Evolutionary conservation across 1,284 basidiomycete genomes (phyloP).

Genomic region (Trametes polyzona): DNA sequence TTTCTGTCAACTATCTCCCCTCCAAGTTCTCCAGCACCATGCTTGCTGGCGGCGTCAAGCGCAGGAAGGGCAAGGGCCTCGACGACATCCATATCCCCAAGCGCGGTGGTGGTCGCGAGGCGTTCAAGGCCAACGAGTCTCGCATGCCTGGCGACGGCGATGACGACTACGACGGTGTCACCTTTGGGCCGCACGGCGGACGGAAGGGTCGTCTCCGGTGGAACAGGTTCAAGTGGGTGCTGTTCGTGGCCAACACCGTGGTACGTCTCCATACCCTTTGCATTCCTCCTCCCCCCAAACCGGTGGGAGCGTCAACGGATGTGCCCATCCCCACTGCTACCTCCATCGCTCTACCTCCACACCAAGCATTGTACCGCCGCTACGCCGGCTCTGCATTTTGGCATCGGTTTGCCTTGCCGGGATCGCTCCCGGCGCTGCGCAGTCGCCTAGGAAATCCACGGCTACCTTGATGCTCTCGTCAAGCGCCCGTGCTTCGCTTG

Average conservation of each 20-base stretch:
- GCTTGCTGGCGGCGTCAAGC: conserved; percentile 46
- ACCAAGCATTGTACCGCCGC: no score
- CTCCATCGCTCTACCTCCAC: no score
- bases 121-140: conserved; percentile 49
- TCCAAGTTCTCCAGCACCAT: conserved; percentile 58
- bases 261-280: conserved; percentile 41
- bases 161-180: conserved; percentile 55
- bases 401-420: background rate
- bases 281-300: background rate
- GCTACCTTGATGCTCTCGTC: background rate
- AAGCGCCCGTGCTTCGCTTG: background rate
- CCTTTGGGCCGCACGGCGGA: conserved; percentile 40
- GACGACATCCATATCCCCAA: conserved; percentile 38
- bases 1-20: conserved; percentile 61
- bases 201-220: conserved; percentile 52
- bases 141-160: conserved; percentile 58
- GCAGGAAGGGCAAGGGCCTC: conserved; percentile 39
- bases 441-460: background rate
- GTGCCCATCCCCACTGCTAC: no score
- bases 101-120: conserved; percentile 58
- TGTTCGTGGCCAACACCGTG: conserved; percentile 54
- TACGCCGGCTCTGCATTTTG: background rate
- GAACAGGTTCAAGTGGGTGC: conserved; percentile 66
- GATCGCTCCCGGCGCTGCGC: background rate
- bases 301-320: no score